These are phyloP conservation scores for Monilinia vaccinii-corymbosi DNA, from an alignment of 2,329 filamentous ascomycete genomes.

Conservation along the genomic window DNA sequence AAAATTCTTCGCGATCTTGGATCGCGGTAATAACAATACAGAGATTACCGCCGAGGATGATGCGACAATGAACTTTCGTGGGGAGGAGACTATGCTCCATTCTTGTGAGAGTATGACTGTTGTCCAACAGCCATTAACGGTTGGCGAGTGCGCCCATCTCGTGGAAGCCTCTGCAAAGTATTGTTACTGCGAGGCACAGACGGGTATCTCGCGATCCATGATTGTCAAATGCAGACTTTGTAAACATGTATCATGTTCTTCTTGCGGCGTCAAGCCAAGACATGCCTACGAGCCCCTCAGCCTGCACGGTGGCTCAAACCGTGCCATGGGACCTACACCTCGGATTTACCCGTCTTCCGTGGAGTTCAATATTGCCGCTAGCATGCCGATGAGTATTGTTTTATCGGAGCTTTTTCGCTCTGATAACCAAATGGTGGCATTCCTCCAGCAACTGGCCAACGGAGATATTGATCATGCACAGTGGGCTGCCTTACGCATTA, in stretches of 20 bases:
- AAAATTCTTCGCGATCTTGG: conserved; percentile 4
- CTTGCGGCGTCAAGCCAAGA: conserved; percentile 44
- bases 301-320: conserved; percentile 36
- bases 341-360: conserved; percentile 30
- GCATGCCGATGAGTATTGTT: neutral
- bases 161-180: conserved; percentile 33
- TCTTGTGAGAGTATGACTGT: neutral
- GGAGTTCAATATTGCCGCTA: neutral
- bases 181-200: conserved; percentile 50
- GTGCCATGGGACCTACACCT: conserved; percentile 33
- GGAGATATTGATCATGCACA: conserved; percentile 16
- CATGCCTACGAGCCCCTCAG: conserved; percentile 30
- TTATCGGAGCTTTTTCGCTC: conserved; percentile 6
- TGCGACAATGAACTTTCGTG: neutral
- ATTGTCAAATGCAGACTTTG: conserved; percentile 44
- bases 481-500: conserved; percentile 30
- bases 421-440: conserved; percentile 25
- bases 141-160: conserved; percentile 12
- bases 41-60: neutral
- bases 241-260: conserved; percentile 43
- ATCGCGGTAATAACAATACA: conserved; percentile 6
- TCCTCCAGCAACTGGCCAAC: conserved; percentile 29
- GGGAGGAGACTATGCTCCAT: neutral
- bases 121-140: conserved; percentile 11
- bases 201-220: conserved; percentile 29